Base-by-base conservation (phyloP, 2,329 filamentous ascomycete genomes). In the Hawksworthiomyces lignivorus region DNA sequence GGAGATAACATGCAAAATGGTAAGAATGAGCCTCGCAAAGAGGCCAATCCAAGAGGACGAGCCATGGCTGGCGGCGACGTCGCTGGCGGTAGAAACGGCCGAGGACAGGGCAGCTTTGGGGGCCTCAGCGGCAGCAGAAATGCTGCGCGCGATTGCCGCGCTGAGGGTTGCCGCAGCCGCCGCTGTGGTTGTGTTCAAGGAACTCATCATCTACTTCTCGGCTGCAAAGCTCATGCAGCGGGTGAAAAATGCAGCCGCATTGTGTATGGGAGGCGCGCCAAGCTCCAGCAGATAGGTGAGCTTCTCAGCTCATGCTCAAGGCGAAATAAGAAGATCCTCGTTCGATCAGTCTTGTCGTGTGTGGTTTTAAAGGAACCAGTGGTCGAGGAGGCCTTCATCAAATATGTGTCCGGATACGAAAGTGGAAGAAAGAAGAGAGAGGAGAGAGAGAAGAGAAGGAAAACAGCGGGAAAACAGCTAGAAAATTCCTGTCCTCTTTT, bases 41-140 rank as follows among this genome's bases (percentile, higher is more conserved):
- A 76, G 57, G 18, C 75, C 73, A 34, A 81, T 64, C 76, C 76
- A 81, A 32, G 75, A 71, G 14, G 62, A 65, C 4, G 68, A 61
- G 48, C 61, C 56, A 46, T 66, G 60, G 30, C 56, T 54, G 46
- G 60, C 56, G 32, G 58, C 57, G 43, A 63, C 57, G 47, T 62
- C 54, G 50, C 58, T 54, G 21, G 59, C 60, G 24, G 53, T 55
- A 36, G 52, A 65, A 52, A 72, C 57, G 46, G 61, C 61, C 31
- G 67, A 62, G 20, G 63, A 57, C 35, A 65, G 48, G 17, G 55
- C 57, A 37, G 54, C 47, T 27, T 49, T 48, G 6, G 60, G 50
- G 7, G 24, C 40, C 5, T 34, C 40, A 10, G 46, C 36, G 12
- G 37, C 47, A 22, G 38, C 24, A 21, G 46, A 43, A n/a, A 48